Percentiles rank a stretch among this genome's conserved stretches.
Conservation (phyloP, 768 basidiomycete species). For the Phaffia australis region DNA sequence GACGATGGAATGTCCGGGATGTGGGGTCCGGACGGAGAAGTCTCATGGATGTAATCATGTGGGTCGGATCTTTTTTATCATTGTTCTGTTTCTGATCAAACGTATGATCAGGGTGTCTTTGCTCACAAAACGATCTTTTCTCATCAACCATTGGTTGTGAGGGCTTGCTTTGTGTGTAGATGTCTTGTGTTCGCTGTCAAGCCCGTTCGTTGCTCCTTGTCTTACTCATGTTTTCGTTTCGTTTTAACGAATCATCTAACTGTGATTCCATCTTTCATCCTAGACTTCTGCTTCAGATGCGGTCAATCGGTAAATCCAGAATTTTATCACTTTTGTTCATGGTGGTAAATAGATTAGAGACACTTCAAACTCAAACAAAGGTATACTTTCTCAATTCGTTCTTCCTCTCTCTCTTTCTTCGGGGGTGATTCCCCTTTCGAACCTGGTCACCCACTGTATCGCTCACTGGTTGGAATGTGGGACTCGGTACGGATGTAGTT, state of each 20-base stretch:
- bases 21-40: slow-evolving; percentile 53
- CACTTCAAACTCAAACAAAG: too few relatives aligned
- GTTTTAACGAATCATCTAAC: slow-evolving; percentile 16
- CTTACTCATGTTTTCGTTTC: background rate
- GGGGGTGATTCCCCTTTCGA: background rate
- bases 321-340: background rate
- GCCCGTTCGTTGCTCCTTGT: slow-evolving; percentile 3
- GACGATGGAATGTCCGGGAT: slow-evolving; percentile 59
- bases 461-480: background rate
- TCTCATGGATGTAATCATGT: slow-evolving; percentile 73
- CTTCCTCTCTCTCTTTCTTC: background rate
- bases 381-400: background rate
- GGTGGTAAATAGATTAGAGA: background rate
- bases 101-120: background rate
- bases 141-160: too few relatives aligned
- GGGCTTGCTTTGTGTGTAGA: slow-evolving; percentile 23
- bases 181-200: slow-evolving; percentile 15
- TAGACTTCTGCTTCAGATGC: slow-evolving; percentile 32
- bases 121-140: background rate
- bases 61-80: slow-evolving; percentile 33
- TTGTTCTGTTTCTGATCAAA: background rate
- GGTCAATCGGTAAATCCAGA: slow-evolving; percentile 24
- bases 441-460: background rate
- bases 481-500: background rate
- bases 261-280: too few relatives aligned